Conservation (phyloP, 2,329 filamentous ascomycete species). For the Beauveria pseudobassiana region DNA sequence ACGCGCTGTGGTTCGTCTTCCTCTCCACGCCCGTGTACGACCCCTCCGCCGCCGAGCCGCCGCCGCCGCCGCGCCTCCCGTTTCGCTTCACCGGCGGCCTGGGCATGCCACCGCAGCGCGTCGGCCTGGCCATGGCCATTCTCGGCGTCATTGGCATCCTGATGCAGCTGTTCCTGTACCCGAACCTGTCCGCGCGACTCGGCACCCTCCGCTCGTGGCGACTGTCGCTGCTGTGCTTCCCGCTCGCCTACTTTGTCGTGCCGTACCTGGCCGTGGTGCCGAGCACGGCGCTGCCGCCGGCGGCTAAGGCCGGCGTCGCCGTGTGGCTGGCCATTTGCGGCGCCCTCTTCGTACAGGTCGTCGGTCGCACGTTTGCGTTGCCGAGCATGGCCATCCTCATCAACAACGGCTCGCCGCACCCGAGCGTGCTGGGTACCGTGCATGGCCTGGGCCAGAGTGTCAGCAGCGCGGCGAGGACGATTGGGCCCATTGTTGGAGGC, state of each 20-base stretch:
- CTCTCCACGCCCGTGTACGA: conserved; percentile 61
- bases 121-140: conserved; percentile 72
- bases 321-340: conserved; percentile 59
- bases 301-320: conserved; percentile 42
- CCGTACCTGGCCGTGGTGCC: conserved; percentile 67
- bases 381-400: conserved; percentile 39
- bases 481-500: conserved; percentile 54
- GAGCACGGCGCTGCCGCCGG: conserved; percentile 40
- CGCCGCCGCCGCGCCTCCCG: conserved; percentile 30
- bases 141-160: conserved; percentile 69
- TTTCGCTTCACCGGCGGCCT: conserved; percentile 68
- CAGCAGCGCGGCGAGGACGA: conserved; percentile 48
- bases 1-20: conserved; percentile 69
- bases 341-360: conserved; percentile 57
- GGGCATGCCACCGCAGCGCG: conserved; percentile 61
- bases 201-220: conserved; percentile 64
- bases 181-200: conserved; percentile 54
- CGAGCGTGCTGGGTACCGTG: conserved; percentile 38
- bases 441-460: conserved; percentile 51
- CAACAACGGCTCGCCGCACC: conserved; percentile 42
- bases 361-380: conserved; percentile 56
- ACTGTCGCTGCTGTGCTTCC: conserved; percentile 62
- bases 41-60: conserved; percentile 25
- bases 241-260: conserved; percentile 59
- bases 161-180: conserved; percentile 57